Percentiles rank a stretch among this genome's conserved stretches.
Evolutionary conservation across 768 basidiomycete species (phyloP).

Genomic region (Leccinellum luteum): DNA sequence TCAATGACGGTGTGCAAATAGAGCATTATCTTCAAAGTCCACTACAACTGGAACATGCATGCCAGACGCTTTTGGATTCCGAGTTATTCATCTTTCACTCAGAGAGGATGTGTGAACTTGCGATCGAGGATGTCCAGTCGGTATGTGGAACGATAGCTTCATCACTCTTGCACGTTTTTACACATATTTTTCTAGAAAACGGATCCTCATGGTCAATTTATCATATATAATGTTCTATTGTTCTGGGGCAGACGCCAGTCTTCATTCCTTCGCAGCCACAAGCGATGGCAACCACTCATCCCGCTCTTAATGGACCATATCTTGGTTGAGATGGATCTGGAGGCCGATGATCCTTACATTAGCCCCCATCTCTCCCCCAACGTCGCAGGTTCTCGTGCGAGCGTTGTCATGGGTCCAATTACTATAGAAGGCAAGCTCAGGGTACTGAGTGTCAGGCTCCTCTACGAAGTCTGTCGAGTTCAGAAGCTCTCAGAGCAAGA

Average conservation of each 20-base stretch:
- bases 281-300: slow-evolving; percentile 80
- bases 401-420: slow-evolving; percentile 44
- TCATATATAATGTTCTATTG: slow-evolving; percentile 76
- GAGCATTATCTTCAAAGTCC: slow-evolving; percentile 86
- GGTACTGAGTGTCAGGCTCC: slow-evolving; percentile 62
- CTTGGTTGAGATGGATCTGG: slow-evolving; percentile 75
- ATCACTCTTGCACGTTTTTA: slow-evolving; percentile 4
- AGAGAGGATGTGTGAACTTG: slow-evolving; percentile 83
- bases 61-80: slow-evolving; percentile 70
- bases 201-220: slow-evolving; percentile 79
- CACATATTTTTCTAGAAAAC: slow-evolving; percentile 53
- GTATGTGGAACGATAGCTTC: slow-evolving; percentile 40
- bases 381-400: slow-evolving; percentile 30
- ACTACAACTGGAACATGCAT: slow-evolving; percentile 82
- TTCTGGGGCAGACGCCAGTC: slow-evolving; percentile 67
- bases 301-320: slow-evolving; percentile 85
- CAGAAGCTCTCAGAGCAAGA: slow-evolving; percentile 79
- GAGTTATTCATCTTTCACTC: slow-evolving; percentile 91
- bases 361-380: slow-evolving; percentile 34
- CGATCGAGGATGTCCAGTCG: slow-evolving; percentile 64
- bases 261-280: slow-evolving; percentile 72
- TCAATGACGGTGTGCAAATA: slow-evolving; percentile 28
- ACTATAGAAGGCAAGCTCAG: slow-evolving; percentile 86
- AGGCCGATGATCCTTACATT: slow-evolving; percentile 60
- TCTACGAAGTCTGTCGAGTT: slow-evolving; percentile 93